Evolutionary conservation across 768 basidiomycete species (phyloP), one percentile per base, ranked within the genome.

Genomic region (Mycena metata): DNA sequence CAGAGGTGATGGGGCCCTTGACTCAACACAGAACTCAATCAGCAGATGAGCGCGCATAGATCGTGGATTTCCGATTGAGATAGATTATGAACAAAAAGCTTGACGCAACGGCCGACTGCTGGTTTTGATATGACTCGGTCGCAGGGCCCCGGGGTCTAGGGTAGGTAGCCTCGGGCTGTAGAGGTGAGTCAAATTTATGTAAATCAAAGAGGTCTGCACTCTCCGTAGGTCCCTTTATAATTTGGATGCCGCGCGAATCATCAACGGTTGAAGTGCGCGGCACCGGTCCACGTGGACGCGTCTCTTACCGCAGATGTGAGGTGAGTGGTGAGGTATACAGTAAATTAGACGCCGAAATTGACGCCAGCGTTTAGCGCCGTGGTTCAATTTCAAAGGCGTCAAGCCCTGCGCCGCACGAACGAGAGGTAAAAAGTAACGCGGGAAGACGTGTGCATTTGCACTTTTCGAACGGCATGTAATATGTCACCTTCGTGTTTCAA

Each of bases 261-360:
- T 21, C 60, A 39, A 61, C 19, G 30, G 24, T 41, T 46, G 23
- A 6, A 13, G 19, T 36, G 45, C 19, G 58, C 58, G 47, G 41
- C 3, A 23, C 17, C 57, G 58, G 39, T 9, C 49, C 63, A 64
- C 63, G 45, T 49, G 63, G 63, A 56, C 21, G 51, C 49, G 60
- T 47, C 46, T 10, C 16, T 46, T 21, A 24, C 42, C 16, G n/a
- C n/a, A n/a, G n/a, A n/a, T n/a, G n/a, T n/a, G n/a, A n/a, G n/a
- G n/a, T n/a, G n/a, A n/a, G n/a, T n/a, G n/a, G n/a, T n/a, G n/a
- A n/a, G n/a, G n/a, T n/a, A n/a, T n/a, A n/a, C n/a, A n/a, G n/a
- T n/a, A n/a, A n/a, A n/a, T n/a, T 35, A 21, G 54, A 39, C 45
- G 63, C 63, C 54, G n/a, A 63, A 43, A 39, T 39, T 39, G 39